Evolutionary conservation across 1,284 basidiomycete genomes (phyloP).

Genomic region (Athelia sp.): DNA sequence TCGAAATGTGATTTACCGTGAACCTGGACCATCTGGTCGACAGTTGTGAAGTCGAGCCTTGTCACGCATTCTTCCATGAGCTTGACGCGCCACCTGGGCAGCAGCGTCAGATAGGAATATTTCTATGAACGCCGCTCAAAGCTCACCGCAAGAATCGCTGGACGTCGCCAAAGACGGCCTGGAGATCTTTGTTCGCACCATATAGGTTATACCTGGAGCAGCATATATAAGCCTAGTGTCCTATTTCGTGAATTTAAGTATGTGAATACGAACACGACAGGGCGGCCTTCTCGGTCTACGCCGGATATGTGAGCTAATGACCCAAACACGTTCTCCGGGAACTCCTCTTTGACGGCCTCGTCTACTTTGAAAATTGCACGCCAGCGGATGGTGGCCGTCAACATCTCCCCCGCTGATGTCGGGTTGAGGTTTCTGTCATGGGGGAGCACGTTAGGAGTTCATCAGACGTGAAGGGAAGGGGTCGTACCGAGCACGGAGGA

Average conservation of each 20-base stretch:
- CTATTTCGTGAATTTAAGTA: conserved; percentile 4
- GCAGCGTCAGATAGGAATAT: conserved; percentile 1
- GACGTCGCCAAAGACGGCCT: conserved; percentile 66
- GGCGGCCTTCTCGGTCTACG: conserved; percentile 60
- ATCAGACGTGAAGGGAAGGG: background rate
- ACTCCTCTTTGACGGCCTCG: conserved; percentile 54
- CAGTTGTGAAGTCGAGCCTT: conserved; percentile 62
- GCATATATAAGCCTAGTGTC: background rate
- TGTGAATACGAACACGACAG: conserved; percentile 51
- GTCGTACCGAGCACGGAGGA: conserved; percentile 66
- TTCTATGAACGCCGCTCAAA: background rate
- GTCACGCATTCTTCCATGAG: conserved; percentile 66
- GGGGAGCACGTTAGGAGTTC: too few relatives aligned
- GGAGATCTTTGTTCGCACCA: conserved; percentile 52
- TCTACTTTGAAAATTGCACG: conserved; percentile 64
- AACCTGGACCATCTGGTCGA: conserved; percentile 73
- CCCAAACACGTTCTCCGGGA: conserved; percentile 62
- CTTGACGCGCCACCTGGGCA: conserved; percentile 64
- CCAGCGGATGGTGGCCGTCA: conserved; percentile 69
- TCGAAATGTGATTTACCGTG: conserved; percentile 44
- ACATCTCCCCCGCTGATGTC: conserved; percentile 53
- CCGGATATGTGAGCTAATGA: conserved; percentile 61
- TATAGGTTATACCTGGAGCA: conserved; percentile 64
- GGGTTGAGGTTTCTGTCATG: conserved; percentile 47
- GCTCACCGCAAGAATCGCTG: conserved; percentile 63